Percentiles rank a stretch among this genome's conserved stretches.
These are phyloP conservation scores for Nothopassalora personata DNA, from an alignment of 2,329 filamentous ascomycete genomes.

Conservation along the genomic window DNA sequence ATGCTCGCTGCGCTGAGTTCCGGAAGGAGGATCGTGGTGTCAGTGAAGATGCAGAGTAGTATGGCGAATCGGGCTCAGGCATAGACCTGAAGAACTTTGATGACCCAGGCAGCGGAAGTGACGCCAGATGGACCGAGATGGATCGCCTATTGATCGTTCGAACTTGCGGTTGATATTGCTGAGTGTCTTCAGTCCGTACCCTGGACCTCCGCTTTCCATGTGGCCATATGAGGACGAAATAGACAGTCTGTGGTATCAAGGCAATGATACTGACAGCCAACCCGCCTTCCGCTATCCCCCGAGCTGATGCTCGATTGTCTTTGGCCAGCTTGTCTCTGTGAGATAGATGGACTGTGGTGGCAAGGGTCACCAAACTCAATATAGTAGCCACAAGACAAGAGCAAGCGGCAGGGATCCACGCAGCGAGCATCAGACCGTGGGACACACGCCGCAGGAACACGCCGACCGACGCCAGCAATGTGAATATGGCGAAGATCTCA, in stretches of 20 bases:
- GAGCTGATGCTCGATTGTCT: neutral
- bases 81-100: conserved; percentile 18
- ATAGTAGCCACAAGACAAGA: conserved; percentile 12
- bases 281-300: conserved; percentile 20
- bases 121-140: conserved; percentile 21
- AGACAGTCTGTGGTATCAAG: conserved; percentile 21
- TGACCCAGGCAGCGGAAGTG: conserved; percentile 21
- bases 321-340: neutral
- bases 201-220: neutral
- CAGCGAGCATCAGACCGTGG: conserved; percentile 10
- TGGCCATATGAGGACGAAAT: conserved; percentile 25
- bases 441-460: conserved; percentile 16
- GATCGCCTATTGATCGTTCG: conserved; percentile 14
- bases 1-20: conserved; percentile 14
- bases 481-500: conserved; percentile 19
- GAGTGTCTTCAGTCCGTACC: neutral
- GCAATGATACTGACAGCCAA: conserved; percentile 26
- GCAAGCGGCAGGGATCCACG: conserved; percentile 10
- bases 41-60: conserved; percentile 16
- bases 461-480: conserved; percentile 12
- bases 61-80: conserved; percentile 19
- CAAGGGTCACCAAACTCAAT: conserved; percentile 13
- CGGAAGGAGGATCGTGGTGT: conserved; percentile 23
- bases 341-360: conserved; percentile 2
- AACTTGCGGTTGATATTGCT: conserved; percentile 10